phyloP scores from a whole-genome alignment of 805 yeast genomes.

The Yarrowia keelungensis region DNA sequence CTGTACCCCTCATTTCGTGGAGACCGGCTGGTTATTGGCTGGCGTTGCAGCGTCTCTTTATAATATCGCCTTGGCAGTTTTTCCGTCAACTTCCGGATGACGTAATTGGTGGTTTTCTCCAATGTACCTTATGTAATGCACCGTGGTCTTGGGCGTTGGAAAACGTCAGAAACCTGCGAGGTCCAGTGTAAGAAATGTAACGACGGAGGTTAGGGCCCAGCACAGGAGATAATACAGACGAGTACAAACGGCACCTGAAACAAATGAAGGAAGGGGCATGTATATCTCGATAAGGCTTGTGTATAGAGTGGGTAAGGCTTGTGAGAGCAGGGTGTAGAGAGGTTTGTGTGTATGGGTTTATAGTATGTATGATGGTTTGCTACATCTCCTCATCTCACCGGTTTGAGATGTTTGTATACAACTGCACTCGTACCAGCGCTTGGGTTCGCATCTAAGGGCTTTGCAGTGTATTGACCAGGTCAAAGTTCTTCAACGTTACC shows the following conservation, averaged over 20 bases:
- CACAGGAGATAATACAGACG: neutral
- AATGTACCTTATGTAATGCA: constrained; percentile 19
- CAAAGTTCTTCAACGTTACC: neutral
- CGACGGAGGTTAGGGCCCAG: constrained; percentile 2
- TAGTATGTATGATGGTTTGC: no score
- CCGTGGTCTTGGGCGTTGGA: neutral
- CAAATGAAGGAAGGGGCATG: neutral
- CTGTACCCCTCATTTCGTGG: no score
- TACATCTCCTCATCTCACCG: neutral
- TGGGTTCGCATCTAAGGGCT: no score
- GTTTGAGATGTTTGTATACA: constrained; percentile 1
- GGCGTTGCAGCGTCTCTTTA: neutral
- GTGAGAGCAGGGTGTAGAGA: no score
- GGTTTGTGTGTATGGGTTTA: no score
- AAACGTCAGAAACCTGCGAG: constrained; percentile 21
- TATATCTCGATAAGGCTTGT: no score
- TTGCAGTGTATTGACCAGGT: neutral
- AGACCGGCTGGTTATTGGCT: neutral
- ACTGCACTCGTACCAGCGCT: no score
- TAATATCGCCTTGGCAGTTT: constrained; percentile 23
- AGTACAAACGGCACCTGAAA: constrained; percentile 3
- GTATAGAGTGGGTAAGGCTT: no score
- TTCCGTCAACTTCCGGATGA: constrained; percentile 27
- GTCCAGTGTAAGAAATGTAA: constrained; percentile 34
- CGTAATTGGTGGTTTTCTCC: constrained; percentile 14